Evolutionary conservation across 495 filamentous ascomycete species (phyloP), one percentile per base, ranked within the genome.

Genomic region (Talaromyces nanjingensis): DNA sequence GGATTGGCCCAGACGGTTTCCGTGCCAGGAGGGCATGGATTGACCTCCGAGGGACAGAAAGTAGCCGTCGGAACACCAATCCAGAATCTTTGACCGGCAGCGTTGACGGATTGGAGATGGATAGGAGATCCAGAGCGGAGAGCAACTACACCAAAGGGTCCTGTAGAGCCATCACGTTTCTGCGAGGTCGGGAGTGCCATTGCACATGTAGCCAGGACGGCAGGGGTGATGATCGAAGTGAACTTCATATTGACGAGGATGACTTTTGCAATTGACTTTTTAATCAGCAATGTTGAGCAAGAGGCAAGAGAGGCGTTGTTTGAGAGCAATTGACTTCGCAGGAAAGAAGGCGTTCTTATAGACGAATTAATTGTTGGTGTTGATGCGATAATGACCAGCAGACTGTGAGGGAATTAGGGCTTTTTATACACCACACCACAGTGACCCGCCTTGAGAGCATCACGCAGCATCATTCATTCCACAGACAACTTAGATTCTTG

Each of bases 1-100:
- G 75, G 76, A 22, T 76, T 77, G 7, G 73, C 71, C 20, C 82
- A 65, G 14, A 78, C 72, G 42, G 80, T 84, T 52, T 72, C 63
- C 58, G 71, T 79, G 6, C 79, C 79, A 0, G 77, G 69, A 4
- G 78, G 80, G 66, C 80, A 83, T 22, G 52, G 52, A 33, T 58
- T 27, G 8, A 64, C 53, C 6, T 29, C 9, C 0, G 62, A 45
- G 11, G 79, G 79, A 64, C 79, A 81, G 72, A 76, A 79, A 42
- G 76, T 70, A 9, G 73, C 62, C 6, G 79, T 73, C 2, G 68
- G n/a, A 8, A 73, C 75, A 33, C 77, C 77, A 1, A 81, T 70
- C 60, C 65, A 81, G 74, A 81, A 78, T 42, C 69, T 68, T 39
- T 72, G 66, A n/a, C 73, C 72, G 7, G 68, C 68, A 20, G 77